Percentiles rank a stretch among this genome's conserved stretches.
Conservation (phyloP, 2,329 filamentous ascomycete genomes). For the Fusarium decemcellulare region DNA sequence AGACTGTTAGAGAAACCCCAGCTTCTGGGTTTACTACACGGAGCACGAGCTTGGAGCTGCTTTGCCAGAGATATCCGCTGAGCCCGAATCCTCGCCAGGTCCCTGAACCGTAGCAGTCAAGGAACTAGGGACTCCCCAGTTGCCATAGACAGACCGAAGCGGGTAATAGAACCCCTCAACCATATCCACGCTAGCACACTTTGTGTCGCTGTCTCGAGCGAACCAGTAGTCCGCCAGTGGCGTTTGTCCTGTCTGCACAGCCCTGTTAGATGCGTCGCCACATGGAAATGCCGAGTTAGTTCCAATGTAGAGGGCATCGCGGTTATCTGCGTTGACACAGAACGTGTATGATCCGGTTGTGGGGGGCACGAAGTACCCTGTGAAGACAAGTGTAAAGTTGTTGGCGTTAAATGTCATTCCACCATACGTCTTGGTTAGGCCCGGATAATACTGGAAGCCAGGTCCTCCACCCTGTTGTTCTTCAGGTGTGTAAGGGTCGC, state of each 20-base stretch:
- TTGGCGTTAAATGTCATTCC: slow-evolving; percentile 41
- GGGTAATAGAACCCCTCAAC: slow-evolving; percentile 36
- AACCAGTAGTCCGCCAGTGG: slow-evolving; percentile 32
- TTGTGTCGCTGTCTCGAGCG: slow-evolving; percentile 27
- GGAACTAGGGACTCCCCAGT: slow-evolving; percentile 2
- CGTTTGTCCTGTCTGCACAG: slow-evolving; percentile 8
- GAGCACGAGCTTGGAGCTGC: not conserved
- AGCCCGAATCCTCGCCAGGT: no score
- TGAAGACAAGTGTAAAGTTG: slow-evolving; percentile 44
- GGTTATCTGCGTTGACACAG: slow-evolving; percentile 41
- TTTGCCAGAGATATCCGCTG: not conserved
- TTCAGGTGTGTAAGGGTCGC: no score
- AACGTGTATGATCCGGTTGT: slow-evolving; percentile 35
- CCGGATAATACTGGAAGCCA: no score
- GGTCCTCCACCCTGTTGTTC: no score
- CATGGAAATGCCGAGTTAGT: slow-evolving; percentile 39
- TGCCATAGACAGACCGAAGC: slow-evolving; percentile 39
- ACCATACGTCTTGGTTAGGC: slow-evolving; percentile 1
- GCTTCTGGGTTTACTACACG: not conserved
- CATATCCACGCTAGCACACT: slow-evolving; percentile 32
- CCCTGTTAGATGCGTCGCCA: slow-evolving; percentile 6
- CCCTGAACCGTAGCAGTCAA: no score
- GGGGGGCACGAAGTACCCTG: slow-evolving; percentile 34
- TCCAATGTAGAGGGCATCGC: slow-evolving; percentile 41
- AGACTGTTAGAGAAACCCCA: no score